Percentiles rank a stretch among this genome's conserved stretches.
phyloP scores from a whole-genome alignment of 2,329 filamentous ascomycete genomes.

The Fusarium keratoplasticum region DNA sequence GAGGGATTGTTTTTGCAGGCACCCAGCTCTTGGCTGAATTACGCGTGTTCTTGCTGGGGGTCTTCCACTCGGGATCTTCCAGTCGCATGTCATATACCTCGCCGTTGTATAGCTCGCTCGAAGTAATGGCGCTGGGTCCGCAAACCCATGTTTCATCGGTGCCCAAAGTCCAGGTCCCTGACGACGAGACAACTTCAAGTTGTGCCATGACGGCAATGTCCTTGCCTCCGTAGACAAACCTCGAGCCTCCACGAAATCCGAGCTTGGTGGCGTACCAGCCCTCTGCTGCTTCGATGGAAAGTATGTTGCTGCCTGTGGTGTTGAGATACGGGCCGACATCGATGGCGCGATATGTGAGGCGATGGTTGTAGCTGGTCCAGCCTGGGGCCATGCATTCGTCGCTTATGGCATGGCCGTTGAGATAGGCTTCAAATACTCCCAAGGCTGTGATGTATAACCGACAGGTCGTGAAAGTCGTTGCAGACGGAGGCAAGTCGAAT shows the following conservation, averaged over 20 bases:
- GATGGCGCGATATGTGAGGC: constrained; percentile 61
- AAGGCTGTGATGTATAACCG: constrained; percentile 42
- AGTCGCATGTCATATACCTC: neutral
- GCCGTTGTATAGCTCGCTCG: constrained; percentile 4
- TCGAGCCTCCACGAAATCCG: constrained; percentile 30
- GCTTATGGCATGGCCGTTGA: constrained; percentile 55
- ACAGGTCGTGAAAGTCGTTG: neutral
- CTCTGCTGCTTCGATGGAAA: constrained; percentile 56
- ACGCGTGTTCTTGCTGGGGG: neutral
- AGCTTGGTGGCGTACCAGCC: constrained; percentile 58
- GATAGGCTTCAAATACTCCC: constrained; percentile 56
- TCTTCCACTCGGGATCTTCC: neutral
- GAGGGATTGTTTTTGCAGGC: neutral
- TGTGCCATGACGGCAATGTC: constrained; percentile 49
- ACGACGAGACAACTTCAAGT: constrained; percentile 48
- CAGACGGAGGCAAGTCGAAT: neutral
- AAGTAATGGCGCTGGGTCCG: neutral
- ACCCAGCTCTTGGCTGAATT: neutral
- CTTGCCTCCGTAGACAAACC: constrained; percentile 48
- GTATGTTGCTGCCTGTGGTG: constrained; percentile 40
- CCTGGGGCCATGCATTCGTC: constrained; percentile 58
- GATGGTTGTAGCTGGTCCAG: constrained; percentile 61
- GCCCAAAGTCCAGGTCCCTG: constrained; percentile 27
- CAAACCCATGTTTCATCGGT: constrained; percentile 51
- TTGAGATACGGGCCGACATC: constrained; percentile 57